phyloP scores from a whole-genome alignment of 805 yeast species.

The Jamesozyma piceae region DNA sequence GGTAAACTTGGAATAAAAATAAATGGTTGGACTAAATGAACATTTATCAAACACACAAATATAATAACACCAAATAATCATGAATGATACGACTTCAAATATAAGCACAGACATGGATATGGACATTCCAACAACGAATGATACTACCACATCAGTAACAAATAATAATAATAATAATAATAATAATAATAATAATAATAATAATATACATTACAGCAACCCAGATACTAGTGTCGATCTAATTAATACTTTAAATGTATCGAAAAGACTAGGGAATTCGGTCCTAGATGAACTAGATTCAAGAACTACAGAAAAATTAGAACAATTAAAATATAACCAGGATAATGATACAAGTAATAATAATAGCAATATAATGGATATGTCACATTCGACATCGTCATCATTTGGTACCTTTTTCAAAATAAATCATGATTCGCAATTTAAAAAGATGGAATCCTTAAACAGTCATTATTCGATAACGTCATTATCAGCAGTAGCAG shows the following conservation, averaged over 20 bases:
- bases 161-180: conserved; percentile 4
- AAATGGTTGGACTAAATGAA: neutral
- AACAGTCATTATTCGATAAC: conserved; percentile 25
- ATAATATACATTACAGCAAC: neutral
- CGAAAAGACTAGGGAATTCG: conserved; percentile 28
- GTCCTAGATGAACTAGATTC: conserved; percentile 30
- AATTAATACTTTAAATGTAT: conserved; percentile 22
- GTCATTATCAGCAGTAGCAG: neutral
- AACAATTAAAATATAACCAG: conserved; percentile 6
- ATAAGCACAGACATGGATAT: neutral
- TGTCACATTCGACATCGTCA: neutral
- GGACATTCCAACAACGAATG: neutral
- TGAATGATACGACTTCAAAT: neutral
- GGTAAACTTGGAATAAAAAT: too few species aligned
- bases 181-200: neutral
- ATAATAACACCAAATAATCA: neutral
- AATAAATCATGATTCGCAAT: conserved; percentile 18
- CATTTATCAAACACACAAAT: neutral
- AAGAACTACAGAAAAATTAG: conserved; percentile 23
- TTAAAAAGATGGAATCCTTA: conserved; percentile 29
- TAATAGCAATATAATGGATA: neutral
- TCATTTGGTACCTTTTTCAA: conserved; percentile 9
- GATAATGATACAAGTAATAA: neutral
- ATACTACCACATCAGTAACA: neutral
- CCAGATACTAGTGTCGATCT: conserved; percentile 7